These are phyloP conservation scores for Mrakia hoshinonis DNA, from an alignment of 768 basidiomycete species.

Conservation along the genomic window DNA sequence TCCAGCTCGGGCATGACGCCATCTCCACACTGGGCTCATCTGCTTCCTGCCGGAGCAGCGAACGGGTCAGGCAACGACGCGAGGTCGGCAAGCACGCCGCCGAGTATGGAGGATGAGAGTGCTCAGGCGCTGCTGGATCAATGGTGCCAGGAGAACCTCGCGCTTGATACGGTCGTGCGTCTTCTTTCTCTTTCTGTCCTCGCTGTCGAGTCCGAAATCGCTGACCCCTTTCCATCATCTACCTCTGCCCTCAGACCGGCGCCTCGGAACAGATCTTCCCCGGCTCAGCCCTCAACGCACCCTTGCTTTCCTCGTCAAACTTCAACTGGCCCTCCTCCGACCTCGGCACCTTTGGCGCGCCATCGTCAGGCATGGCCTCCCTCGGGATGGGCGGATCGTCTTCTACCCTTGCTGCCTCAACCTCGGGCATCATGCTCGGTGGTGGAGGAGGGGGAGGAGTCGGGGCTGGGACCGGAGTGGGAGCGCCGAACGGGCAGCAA, in stretches of 20 bases:
- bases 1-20: not conserved
- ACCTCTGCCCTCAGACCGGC: not conserved
- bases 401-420: not conserved
- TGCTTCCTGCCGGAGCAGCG: not conserved
- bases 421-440: not conserved
- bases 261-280: slow-evolving; percentile 26
- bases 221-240: not conserved
- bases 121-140: slow-evolving; percentile 27
- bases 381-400: not conserved
- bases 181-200: not conserved
- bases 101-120: slow-evolving; percentile 24
- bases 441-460: not conserved
- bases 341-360: not conserved
- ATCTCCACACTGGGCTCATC: slow-evolving; percentile 4
- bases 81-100: slow-evolving; percentile 19
- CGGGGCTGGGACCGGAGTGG: not conserved
- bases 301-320: slow-evolving; percentile 11
- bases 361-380: not conserved
- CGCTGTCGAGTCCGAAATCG: not conserved
- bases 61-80: not conserved
- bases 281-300: not conserved
- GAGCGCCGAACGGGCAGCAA: not conserved
- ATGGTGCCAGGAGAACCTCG: slow-evolving; percentile 27
- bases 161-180: slow-evolving; percentile 19
- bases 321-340: not conserved